These are phyloP conservation scores for Steccherinum ochraceum DNA, from an alignment of 768 basidiomycete species.

Conservation along the genomic window DNA sequence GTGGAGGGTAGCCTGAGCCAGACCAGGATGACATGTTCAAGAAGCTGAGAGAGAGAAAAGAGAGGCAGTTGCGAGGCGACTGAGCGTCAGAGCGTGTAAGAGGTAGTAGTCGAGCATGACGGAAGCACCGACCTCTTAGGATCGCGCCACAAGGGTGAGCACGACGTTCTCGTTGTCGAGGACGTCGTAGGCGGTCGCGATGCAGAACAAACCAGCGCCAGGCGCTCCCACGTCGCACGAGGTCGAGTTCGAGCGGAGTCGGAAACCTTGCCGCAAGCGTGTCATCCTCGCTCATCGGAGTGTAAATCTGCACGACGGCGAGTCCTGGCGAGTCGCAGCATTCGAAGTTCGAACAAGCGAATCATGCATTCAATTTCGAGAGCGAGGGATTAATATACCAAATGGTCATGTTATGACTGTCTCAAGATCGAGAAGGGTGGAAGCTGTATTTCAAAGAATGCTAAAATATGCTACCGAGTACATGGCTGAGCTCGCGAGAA, in stretches of 20 bases:
- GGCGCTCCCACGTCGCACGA: constrained; percentile 7
- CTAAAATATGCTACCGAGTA: constrained; percentile 51
- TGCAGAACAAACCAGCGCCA: constrained; percentile 31
- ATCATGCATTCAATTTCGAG: too few relatives aligned
- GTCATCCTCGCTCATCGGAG: constrained; percentile 3
- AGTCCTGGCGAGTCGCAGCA: too few relatives aligned
- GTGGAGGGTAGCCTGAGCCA: constrained; percentile 61
- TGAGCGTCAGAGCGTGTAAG: constrained; percentile 66
- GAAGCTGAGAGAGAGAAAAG: constrained; percentile 46
- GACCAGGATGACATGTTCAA: constrained; percentile 77
- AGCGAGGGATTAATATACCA: too few relatives aligned
- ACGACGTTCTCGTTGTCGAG: constrained; percentile 31
- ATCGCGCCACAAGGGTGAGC: constrained; percentile 37
- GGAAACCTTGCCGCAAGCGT: constrained; percentile 38
- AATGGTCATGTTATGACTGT: too few relatives aligned
- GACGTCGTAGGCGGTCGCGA: constrained; percentile 54
- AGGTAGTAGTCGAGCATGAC: constrained; percentile 81
- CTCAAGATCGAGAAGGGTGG: too few relatives aligned
- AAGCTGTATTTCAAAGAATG: too few relatives aligned
- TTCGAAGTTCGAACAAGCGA: too few relatives aligned
- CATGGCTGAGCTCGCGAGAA: constrained; percentile 29
- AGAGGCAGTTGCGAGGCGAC: constrained; percentile 46
- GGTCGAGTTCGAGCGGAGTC: constrained; percentile 14
- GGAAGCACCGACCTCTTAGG: constrained; percentile 88
- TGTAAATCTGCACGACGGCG: too few relatives aligned